Conservation (phyloP, 2,329 filamentous ascomycete species). For the Aspergillus chevalieri region DNA sequence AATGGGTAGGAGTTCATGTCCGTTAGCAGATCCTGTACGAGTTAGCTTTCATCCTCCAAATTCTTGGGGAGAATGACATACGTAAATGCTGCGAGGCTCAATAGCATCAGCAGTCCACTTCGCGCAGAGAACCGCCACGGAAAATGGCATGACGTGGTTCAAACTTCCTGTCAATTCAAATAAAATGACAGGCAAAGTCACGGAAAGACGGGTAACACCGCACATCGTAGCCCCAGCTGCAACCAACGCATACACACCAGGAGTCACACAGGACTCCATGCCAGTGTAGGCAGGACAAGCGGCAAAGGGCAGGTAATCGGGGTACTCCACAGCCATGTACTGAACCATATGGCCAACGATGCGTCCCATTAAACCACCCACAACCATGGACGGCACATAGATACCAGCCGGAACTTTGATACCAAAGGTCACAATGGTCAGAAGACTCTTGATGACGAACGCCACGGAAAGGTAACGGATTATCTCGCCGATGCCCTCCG, state of each 20-base stretch:
- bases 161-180: slow-evolving; percentile 94
- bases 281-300: slow-evolving; percentile 61
- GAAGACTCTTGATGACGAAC: slow-evolving; percentile 79
- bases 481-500: slow-evolving; percentile 71
- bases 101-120: slow-evolving; percentile 98
- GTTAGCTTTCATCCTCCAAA: slow-evolving; percentile 10
- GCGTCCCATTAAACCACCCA: slow-evolving; percentile 84
- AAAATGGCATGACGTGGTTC: slow-evolving; percentile 93
- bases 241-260: slow-evolving; percentile 92
- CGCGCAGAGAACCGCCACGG: slow-evolving; percentile 81
- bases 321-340: slow-evolving; percentile 68
- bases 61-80: slow-evolving; percentile 36
- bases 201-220: slow-evolving; percentile 85
- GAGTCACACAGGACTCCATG: slow-evolving; percentile 80
- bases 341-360: slow-evolving; percentile 82
- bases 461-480: slow-evolving; percentile 66
- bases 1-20: slow-evolving; percentile 98
- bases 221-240: slow-evolving; percentile 97
- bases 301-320: slow-evolving; percentile 66
- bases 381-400: slow-evolving; percentile 98
- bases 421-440: slow-evolving; percentile 89
- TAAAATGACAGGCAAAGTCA: slow-evolving; percentile 88
- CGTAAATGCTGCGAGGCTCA: slow-evolving; percentile 89
- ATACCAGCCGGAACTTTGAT: slow-evolving; percentile 96
- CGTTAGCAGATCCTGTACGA: slow-evolving; percentile 69